phyloP scores from a whole-genome alignment of 2,329 filamentous ascomycete species.

The Alternaria gaisen region DNA sequence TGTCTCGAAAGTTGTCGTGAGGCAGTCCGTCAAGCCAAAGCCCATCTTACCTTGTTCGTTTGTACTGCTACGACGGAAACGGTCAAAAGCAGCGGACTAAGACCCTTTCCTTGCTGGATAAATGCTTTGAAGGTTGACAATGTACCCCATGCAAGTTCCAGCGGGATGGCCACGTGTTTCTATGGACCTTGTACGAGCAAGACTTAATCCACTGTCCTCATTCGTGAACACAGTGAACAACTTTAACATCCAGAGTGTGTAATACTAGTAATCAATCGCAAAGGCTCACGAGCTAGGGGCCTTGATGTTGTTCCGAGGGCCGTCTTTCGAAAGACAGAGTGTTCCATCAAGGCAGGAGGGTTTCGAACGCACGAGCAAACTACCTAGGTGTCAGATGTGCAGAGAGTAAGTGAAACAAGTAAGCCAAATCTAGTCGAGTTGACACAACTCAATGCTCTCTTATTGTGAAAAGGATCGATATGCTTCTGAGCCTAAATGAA shows the following conservation, averaged over 20 bases:
- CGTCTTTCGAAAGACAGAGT: neutral
- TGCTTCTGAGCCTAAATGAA: neutral
- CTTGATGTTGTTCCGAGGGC: neutral
- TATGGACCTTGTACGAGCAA: too few relatives aligned
- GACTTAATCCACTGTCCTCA: neutral
- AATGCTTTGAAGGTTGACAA: neutral
- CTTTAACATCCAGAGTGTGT: neutral
- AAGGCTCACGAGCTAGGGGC: neutral
- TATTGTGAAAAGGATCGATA: neutral
- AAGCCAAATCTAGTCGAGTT: too few relatives aligned
- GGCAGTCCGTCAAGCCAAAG: neutral
- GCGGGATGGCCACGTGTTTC: neutral
- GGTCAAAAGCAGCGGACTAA: neutral
- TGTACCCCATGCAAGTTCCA: neutral
- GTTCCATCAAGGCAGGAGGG: too few relatives aligned
- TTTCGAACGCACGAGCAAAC: too few relatives aligned
- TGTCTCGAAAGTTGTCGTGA: neutral
- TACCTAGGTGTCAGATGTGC: too few relatives aligned
- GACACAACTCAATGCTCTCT: neutral
- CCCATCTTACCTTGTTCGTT: neutral
- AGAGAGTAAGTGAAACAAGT: too few relatives aligned
- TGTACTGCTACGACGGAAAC: neutral
- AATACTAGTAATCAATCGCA: neutral
- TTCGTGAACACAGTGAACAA: neutral
- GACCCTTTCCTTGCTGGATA: neutral